These are phyloP conservation scores for Acorus calamus DNA, from an alignment of 106 monocot species.

Conservation along the genomic window DNA sequence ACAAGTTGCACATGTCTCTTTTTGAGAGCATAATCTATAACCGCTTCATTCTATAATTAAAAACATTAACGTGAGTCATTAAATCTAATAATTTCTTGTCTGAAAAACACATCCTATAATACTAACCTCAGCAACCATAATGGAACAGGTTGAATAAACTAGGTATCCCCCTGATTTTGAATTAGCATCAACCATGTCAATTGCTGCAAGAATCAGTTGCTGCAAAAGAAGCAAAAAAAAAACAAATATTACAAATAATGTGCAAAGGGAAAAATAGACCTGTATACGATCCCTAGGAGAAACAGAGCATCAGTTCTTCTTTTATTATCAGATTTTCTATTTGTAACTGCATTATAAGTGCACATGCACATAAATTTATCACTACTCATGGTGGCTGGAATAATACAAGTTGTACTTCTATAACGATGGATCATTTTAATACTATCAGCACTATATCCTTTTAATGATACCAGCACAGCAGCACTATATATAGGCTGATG, in stretches of 20 bases:
- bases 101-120: not conserved
- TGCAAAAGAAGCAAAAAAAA: conserved; percentile 29
- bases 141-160: conserved; percentile 95
- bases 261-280: too few species aligned
- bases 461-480: too few species aligned
- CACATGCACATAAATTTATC: too few species aligned
- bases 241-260: not conserved
- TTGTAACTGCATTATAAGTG: too few species aligned
- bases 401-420: too few species aligned
- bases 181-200: conserved; percentile 91
- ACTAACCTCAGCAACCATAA: conserved; percentile 82
- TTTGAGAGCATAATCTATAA: conserved; percentile 91
- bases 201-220: conserved; percentile 94
- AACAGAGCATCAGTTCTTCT: too few species aligned
- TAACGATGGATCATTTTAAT: too few species aligned
- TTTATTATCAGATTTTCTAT: too few species aligned
- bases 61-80: not conserved
- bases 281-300: too few species aligned
- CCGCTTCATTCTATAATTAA: conserved; percentile 72
- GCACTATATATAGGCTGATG: too few species aligned
- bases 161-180: conserved; percentile 94
- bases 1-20: conserved; percentile 89
- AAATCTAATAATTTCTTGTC: too few species aligned
- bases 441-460: too few species aligned
- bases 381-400: not conserved